Base-by-base conservation (phyloP, 441 rosid species). In the Gossypium gossypioides region DNA sequence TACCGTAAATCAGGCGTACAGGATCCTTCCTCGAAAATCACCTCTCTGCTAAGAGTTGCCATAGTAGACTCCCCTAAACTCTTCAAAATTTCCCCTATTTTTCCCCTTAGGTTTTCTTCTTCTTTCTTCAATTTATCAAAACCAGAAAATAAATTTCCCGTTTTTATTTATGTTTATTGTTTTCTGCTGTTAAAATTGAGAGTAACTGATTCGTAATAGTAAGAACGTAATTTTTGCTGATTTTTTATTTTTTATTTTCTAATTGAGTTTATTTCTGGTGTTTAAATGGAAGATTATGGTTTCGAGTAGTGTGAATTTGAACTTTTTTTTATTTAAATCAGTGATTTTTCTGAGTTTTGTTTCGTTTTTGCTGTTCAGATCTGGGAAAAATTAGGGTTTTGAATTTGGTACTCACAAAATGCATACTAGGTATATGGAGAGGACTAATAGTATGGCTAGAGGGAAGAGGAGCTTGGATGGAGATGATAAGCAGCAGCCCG, bases 391-490 rank as follows among this genome's bases (percentile, higher is more conserved):
- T 54, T 79, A 75, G 82, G 89, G 76, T 57, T 82, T 78, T 51
- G 2, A 50, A 67, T 50, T 67, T n/a, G 27, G 72, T 19, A 19
- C 64, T 60, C 52, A 16, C 72, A 57, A 72, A 75, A 83, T 82
- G 88, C 83, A 82, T 77, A 88, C 86, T 73, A 84, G 98, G 22
- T 48, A 48, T 72, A 88, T 91, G 96, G 97, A 92, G 75, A 89
- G 97, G 76, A 86, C 88, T 67, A 87, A 84, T 74, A 85, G 92
- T 77, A 91, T 91, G 89, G 86, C 86, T 73, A 84, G 98, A 84
- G 91, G 97, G n/a, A 96, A 96, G 81, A 87, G 97, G 84, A 84
- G 73, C 77, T 82, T 86, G 78, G 98, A 91, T 51, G 89, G 79
- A 25, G 89, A 84, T 22, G 98, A 86, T 50, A 89, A 86, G 8